Evolutionary conservation across 306 rosid genomes (phyloP).

Genomic region (Phaseolus lunatus): DNA sequence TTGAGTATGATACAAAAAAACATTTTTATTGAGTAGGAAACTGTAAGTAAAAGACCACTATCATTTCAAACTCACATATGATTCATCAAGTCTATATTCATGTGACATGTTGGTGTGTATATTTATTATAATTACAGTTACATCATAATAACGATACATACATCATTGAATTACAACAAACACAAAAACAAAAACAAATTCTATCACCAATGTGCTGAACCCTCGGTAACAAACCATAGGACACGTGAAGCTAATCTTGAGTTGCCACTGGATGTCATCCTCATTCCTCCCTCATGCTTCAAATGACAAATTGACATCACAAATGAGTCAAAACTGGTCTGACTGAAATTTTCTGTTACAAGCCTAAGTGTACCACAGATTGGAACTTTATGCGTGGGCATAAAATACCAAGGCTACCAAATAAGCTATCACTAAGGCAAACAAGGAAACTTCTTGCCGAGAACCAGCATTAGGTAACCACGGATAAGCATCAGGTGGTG

Average conservation of each 20-base stretch:
- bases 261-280: constrained; percentile 35
- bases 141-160: constrained; percentile 30
- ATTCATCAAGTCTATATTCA: constrained; percentile 18
- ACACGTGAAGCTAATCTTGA: constrained; percentile 17
- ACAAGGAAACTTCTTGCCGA: constrained; percentile 47
- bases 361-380: constrained; percentile 22
- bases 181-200: constrained; percentile 41
- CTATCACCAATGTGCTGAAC: constrained; percentile 40
- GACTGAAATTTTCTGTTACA: constrained; percentile 27
- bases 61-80: constrained; percentile 41
- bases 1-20: constrained; percentile 25
- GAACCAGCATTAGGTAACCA: constrained; percentile 71
- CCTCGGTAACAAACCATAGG: constrained; percentile 32
- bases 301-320: constrained; percentile 38
- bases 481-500: constrained; percentile 88
- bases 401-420: constrained; percentile 52
- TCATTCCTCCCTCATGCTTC: constrained; percentile 27
- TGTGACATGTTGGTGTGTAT: constrained; percentile 37
- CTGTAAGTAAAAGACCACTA: constrained; percentile 20
- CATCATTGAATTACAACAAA: constrained; percentile 39
- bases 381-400: constrained; percentile 42
- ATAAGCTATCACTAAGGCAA: constrained; percentile 50
- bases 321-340: constrained; percentile 43
- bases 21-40: background rate
- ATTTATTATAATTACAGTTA: constrained; percentile 42